Conservation (phyloP, 345 rosid species). For the Eucalyptus rudis region DNA sequence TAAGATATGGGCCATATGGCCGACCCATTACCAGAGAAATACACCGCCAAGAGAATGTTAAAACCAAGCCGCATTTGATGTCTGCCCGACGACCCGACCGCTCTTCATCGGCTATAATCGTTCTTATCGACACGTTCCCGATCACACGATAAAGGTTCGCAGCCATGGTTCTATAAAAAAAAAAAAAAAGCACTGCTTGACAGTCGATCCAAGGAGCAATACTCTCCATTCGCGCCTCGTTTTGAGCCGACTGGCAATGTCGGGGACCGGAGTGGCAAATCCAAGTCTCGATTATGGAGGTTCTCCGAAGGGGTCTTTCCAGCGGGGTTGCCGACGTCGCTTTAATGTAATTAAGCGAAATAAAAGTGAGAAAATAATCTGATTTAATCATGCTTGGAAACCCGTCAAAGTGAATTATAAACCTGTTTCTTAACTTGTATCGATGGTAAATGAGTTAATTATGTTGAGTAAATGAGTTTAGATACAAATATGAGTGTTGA, state of each 20-base stretch:
- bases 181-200: not conserved
- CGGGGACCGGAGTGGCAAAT: not conserved
- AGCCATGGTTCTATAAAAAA: not conserved
- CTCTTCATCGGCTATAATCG: not conserved
- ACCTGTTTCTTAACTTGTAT: too few relatives aligned
- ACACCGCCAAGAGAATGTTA: not conserved
- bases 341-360: not conserved
- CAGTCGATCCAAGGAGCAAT: not conserved
- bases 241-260: not conserved
- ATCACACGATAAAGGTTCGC: not conserved
- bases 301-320: not conserved
- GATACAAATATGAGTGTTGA: too few relatives aligned
- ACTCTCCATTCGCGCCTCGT: not conserved
- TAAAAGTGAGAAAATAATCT: not conserved
- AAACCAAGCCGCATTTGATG: not conserved
- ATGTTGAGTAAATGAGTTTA: too few relatives aligned
- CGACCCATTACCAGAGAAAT: not conserved
- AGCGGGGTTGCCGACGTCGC: accelerated
- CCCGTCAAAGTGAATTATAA: too few relatives aligned
- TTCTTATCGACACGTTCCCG: accelerated
- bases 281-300: not conserved
- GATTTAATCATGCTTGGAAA: not conserved
- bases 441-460: too few relatives aligned
- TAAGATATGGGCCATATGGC: not conserved
- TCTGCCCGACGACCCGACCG: not conserved